phyloP scores from a whole-genome alignment of 495 filamentous ascomycete species.

The Tirmania nivea region DNA sequence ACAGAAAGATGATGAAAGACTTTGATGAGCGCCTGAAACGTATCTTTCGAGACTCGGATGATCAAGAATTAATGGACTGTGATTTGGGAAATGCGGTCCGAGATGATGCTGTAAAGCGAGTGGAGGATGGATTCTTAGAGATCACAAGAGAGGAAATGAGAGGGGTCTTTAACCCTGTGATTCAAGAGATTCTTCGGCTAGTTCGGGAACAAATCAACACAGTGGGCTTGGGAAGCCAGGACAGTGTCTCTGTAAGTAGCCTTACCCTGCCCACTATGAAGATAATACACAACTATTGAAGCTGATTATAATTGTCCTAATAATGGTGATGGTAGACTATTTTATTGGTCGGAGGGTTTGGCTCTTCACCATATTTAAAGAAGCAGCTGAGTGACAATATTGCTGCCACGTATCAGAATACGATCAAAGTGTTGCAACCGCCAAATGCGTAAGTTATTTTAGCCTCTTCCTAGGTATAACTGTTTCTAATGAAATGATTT shows the following conservation, averaged over 20 bases:
- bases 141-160: slow-evolving; percentile 6
- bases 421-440: neutral
- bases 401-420: neutral
- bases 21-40: neutral
- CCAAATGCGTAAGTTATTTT: neutral
- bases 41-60: slow-evolving; percentile 4
- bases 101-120: neutral
- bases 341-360: neutral
- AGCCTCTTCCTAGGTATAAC: neutral
- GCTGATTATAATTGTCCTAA: no score
- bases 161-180: slow-evolving; percentile 5
- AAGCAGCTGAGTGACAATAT: neutral
- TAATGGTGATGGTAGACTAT: neutral
- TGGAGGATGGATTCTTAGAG: slow-evolving; percentile 8
- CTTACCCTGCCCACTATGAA: slow-evolving; percentile 2
- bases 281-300: no score
- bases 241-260: neutral
- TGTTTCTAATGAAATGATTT: neutral
- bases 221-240: neutral
- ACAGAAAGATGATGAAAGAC: no score
- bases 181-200: slow-evolving; percentile 5
- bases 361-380: neutral
- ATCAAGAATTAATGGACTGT: slow-evolving; percentile 1
- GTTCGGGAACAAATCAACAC: slow-evolving; percentile 5
- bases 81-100: slow-evolving; percentile 4